These are phyloP conservation scores for Hymenoscyphus fraxineus DNA, from an alignment of 2,329 filamentous ascomycete genomes.

Conservation along the genomic window DNA sequence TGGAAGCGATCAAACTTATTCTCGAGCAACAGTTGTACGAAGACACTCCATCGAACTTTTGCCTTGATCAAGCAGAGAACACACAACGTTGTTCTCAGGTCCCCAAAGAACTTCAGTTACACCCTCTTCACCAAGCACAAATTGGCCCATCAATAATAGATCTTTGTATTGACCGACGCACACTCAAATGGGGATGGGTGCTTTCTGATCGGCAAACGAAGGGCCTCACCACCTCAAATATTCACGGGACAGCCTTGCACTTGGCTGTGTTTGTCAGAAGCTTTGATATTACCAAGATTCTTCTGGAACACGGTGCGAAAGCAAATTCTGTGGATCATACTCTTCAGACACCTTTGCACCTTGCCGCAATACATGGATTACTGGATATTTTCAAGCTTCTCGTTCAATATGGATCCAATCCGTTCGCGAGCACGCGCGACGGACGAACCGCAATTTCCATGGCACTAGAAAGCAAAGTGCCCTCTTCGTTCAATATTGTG, in stretches of 20 bases:
- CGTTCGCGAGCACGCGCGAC: neutral
- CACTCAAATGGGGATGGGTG: neutral
- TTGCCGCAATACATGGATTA: neutral
- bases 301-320: conserved; percentile 4
- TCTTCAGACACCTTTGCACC: neutral
- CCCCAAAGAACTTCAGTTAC: no score
- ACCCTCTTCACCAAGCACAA: no score
- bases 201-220: neutral
- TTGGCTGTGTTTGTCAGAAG: neutral
- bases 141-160: neutral
- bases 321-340: neutral
- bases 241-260: neutral
- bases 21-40: neutral
- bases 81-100: no score
- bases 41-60: neutral
- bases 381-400: neutral
- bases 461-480: neutral
- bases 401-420: neutral
- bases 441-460: neutral
- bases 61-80: no score
- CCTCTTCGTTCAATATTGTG: neutral
- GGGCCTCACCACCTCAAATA: neutral
- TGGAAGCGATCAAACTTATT: neutral
- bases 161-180: neutral
- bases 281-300: neutral